Percentiles rank a stretch among this genome's conserved stretches.
phyloP scores from a whole-genome alignment of 176 grass and related monocot genomes.

The Aegilops speltoides region DNA sequence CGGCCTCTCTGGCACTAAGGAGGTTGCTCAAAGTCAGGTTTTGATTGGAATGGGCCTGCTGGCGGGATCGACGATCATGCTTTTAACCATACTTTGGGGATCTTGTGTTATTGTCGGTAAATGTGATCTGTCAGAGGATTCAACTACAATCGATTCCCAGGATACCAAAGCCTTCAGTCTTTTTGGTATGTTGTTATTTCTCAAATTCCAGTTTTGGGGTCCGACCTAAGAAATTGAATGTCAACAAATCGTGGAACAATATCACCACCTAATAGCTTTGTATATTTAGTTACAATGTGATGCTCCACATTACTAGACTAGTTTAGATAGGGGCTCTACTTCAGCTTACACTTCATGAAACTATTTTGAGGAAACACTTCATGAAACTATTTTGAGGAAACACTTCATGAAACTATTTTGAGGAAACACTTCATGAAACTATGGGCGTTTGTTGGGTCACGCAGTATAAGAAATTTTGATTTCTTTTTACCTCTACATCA shows the following conservation, averaged over 20 bases:
- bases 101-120: conserved; percentile 87
- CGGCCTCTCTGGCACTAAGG: conserved; percentile 80
- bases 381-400: no score
- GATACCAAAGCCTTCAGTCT: conserved; percentile 74
- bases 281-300: not conserved
- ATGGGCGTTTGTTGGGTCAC: not conserved
- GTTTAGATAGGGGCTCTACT: not conserved
- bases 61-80: conserved; percentile 82
- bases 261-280: not conserved
- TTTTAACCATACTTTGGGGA: conserved; percentile 92
- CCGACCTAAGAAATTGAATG: not conserved
- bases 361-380: not conserved
- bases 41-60: conserved; percentile 96
- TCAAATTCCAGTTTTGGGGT: not conserved
- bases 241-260: not conserved
- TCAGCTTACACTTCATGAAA: not conserved
- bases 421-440: not conserved
- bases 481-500: not conserved
- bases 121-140: conserved; percentile 62
- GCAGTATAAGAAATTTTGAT: not conserved
- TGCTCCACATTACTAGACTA: not conserved
- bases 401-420: not conserved
- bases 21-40: conserved; percentile 93
- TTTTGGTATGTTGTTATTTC: conserved; percentile 38
- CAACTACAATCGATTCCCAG: conserved; percentile 58